Evolutionary conservation across 805 yeast species (phyloP).

Genomic region (Candida railenensis): DNA sequence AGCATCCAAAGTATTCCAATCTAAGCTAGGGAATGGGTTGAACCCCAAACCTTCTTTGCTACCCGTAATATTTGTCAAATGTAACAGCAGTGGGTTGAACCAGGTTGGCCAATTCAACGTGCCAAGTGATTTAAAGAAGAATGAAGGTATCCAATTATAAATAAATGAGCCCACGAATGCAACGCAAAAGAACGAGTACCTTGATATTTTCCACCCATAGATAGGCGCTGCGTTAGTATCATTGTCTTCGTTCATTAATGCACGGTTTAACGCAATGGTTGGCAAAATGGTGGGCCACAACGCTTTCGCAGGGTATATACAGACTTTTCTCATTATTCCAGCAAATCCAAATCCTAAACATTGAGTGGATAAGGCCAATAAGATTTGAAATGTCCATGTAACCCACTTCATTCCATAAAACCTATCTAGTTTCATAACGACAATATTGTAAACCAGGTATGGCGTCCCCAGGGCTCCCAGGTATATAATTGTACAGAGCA

Average conservation of each 20-base stretch:
- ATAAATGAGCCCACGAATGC: slow-evolving; percentile 32
- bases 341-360: slow-evolving; percentile 69
- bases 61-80: slow-evolving; percentile 39
- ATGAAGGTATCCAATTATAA: slow-evolving; percentile 44
- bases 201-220: slow-evolving; percentile 43
- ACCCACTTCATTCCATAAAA: slow-evolving; percentile 46
- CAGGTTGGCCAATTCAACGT: slow-evolving; percentile 47
- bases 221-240: slow-evolving; percentile 16
- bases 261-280: slow-evolving; percentile 41
- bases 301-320: slow-evolving; percentile 41
- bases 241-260: slow-evolving; percentile 33
- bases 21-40: slow-evolving; percentile 43
- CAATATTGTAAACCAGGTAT: slow-evolving; percentile 40
- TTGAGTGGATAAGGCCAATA: slow-evolving; percentile 55
- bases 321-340: slow-evolving; percentile 58
- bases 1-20: slow-evolving; percentile 41
- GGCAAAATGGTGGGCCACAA: slow-evolving; percentile 47
- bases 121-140: slow-evolving; percentile 37
- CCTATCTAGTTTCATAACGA: slow-evolving; percentile 42
- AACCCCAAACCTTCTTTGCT: slow-evolving; percentile 37
- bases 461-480: slow-evolving; percentile 44
- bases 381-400: slow-evolving; percentile 50
- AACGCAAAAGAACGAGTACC: slow-evolving; percentile 38
- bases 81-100: slow-evolving; percentile 39
- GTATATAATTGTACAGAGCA: slow-evolving; percentile 43